A percentile compares a stretch with the other conserved stretches of the same genome.
Evolutionary conservation across 345 rosid genomes (phyloP).

Genomic region (Brassica nigra): DNA sequence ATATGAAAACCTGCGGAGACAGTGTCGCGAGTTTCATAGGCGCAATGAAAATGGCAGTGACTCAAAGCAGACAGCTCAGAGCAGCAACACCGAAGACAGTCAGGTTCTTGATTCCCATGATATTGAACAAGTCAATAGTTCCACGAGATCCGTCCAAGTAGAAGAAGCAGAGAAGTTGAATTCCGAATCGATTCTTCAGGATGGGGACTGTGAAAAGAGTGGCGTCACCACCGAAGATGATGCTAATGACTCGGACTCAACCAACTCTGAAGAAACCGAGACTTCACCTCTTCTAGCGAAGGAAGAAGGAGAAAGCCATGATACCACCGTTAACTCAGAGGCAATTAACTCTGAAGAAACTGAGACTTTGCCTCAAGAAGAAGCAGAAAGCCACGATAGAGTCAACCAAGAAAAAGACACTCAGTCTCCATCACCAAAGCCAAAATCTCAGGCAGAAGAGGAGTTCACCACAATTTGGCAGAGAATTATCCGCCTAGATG

Average conservation of each 20-base stretch:
- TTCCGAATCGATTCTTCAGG: conserved; percentile 41
- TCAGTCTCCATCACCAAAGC: conserved; percentile 38
- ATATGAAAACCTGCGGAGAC: conserved; percentile 65
- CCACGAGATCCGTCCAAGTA: conserved; percentile 37
- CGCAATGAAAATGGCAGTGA: conserved; percentile 45
- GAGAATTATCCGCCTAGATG: conserved; percentile 90
- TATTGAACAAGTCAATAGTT: conserved; percentile 47
- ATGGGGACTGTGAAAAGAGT: conserved; percentile 52
- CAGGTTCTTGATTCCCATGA: conserved; percentile 54
- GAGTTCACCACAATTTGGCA: conserved; percentile 78
- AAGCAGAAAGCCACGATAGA: conserved; percentile 32
- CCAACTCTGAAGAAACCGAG: conserved; percentile 63
- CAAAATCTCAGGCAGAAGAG: conserved; percentile 54
- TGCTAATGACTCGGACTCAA: conserved; percentile 52
- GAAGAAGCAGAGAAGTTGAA: conserved; percentile 40
- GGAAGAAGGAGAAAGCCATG: conserved; percentile 39
- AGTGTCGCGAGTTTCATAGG: conserved; percentile 52
- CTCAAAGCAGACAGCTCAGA: conserved; percentile 47
- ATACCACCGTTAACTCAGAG: conserved; percentile 33
- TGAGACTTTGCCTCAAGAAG: conserved; percentile 49
- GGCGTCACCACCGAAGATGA: conserved; percentile 51
- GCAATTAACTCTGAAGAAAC: conserved; percentile 58
- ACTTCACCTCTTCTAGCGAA: conserved; percentile 44
- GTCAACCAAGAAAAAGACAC: conserved; percentile 41
- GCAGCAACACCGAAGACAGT: conserved; percentile 47